These are phyloP conservation scores for Diplodia corticola DNA, from an alignment of 2,329 filamentous ascomycete genomes.

Conservation along the genomic window DNA sequence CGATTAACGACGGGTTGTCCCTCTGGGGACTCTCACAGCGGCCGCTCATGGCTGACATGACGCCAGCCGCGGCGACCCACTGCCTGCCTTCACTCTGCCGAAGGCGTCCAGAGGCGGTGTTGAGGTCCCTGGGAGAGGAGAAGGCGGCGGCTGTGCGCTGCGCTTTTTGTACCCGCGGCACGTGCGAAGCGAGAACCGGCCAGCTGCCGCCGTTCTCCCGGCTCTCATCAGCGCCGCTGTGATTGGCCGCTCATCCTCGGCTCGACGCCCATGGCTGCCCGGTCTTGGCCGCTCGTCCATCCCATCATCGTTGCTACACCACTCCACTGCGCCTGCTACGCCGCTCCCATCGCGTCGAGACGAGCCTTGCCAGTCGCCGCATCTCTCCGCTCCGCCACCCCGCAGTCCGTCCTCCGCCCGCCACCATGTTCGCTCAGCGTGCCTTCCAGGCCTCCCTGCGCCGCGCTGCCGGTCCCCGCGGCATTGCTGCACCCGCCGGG, in stretches of 20 bases:
- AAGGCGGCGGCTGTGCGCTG: neutral
- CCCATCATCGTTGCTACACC: slow-evolving; percentile 25
- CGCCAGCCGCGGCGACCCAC: slow-evolving; percentile 33
- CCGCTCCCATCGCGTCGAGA: slow-evolving; percentile 2
- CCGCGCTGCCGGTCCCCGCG: slow-evolving; percentile 43
- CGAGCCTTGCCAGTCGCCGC: neutral
- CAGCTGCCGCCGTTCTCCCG: slow-evolving; percentile 9
- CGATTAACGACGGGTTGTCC: slow-evolving; percentile 56
- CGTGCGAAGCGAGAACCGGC: neutral
- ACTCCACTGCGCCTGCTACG: slow-evolving; percentile 26
- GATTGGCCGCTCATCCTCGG: slow-evolving; percentile 18
- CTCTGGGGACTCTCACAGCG: slow-evolving; percentile 45
- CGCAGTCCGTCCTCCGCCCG: neutral
- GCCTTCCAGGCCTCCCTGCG: slow-evolving; percentile 48
- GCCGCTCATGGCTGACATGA: slow-evolving; percentile 41
- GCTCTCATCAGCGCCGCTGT: slow-evolving; percentile 1
- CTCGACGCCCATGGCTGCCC: slow-evolving; percentile 1
- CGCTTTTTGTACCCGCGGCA: neutral
- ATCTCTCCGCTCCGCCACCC: neutral
- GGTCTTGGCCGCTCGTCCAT: slow-evolving; percentile 11
- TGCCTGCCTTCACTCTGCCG: slow-evolving; percentile 18
- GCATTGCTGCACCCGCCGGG: slow-evolving; percentile 42
- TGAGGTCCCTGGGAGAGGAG: slow-evolving; percentile 39
- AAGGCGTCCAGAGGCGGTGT: slow-evolving; percentile 34
- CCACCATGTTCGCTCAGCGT: slow-evolving; percentile 47